Percentiles rank a stretch among this genome's conserved stretches.
Conservation (phyloP, 257 asterid genomes). For the Solanum rostratum region DNA sequence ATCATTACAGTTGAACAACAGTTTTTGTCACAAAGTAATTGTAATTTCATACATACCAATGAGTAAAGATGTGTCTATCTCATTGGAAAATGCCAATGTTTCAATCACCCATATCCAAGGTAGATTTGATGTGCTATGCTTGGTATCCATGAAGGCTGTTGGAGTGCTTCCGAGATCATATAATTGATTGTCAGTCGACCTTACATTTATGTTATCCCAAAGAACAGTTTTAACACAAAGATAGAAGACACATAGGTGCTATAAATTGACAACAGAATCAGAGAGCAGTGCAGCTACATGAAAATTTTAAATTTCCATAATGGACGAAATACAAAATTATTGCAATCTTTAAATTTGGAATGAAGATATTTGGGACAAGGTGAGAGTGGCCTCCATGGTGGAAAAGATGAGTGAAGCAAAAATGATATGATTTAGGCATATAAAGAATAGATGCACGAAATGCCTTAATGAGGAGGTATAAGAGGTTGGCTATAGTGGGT, state of each 20-base stretch:
- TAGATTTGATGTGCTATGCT: constrained; percentile 16
- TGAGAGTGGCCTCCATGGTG: not conserved
- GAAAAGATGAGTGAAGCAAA: not conserved
- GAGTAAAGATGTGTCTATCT: not conserved
- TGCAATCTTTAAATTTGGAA: not conserved
- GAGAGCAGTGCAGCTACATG: not conserved
- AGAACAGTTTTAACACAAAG: not conserved
- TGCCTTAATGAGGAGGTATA: not conserved
- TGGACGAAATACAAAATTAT: not conserved
- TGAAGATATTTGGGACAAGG: not conserved
- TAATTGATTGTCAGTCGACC: not conserved
- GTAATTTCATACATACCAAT: constrained; percentile 21
- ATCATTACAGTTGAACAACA: not conserved
- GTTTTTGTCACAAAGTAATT: not conserved
- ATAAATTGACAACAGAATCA: not conserved
- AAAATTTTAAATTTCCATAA: not conserved
- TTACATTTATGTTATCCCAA: not conserved
- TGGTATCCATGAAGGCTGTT: constrained; percentile 25
- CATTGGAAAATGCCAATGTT: not conserved
- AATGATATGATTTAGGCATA: not conserved
- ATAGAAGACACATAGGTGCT: not conserved
- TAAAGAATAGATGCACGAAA: not conserved
- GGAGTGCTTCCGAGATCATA: constrained; percentile 18
- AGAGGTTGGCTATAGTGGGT: not conserved
- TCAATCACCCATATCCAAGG: constrained; percentile 35